These are phyloP conservation scores for Dendryphion nanum DNA, from an alignment of 2,329 filamentous ascomycete species.

Conservation along the genomic window DNA sequence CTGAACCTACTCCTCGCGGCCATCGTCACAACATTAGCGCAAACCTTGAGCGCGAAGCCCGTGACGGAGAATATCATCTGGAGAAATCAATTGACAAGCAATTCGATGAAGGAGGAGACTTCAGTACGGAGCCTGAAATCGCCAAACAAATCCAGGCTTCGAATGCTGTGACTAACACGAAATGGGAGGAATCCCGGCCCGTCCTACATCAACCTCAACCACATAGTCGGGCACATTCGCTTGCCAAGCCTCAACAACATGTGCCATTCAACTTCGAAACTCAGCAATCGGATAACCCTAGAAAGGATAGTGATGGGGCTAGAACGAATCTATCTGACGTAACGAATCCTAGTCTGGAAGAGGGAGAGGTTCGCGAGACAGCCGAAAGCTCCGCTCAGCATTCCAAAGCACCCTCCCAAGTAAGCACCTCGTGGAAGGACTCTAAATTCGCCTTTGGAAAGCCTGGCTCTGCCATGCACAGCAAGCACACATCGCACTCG, in stretches of 20 bases:
- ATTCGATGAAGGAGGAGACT: constrained; percentile 69
- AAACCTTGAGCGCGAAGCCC: constrained; percentile 78
- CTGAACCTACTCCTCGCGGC: constrained; percentile 59
- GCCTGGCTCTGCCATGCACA: constrained; percentile 32
- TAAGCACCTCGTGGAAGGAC: constrained; percentile 37
- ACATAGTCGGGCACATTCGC: constrained; percentile 70
- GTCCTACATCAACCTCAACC: constrained; percentile 70
- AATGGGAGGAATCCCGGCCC: constrained; percentile 33
- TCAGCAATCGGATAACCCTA: constrained; percentile 26
- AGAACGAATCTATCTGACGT: constrained; percentile 40
- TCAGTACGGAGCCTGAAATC: constrained; percentile 57
- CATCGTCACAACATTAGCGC: constrained; percentile 72
- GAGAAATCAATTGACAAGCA: constrained; percentile 78
- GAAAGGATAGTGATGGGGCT: constrained; percentile 40
- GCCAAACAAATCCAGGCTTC: constrained; percentile 25
- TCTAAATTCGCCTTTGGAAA: constrained; percentile 34
- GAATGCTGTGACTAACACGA: constrained; percentile 23
- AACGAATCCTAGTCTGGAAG: constrained; percentile 39
- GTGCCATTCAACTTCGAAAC: constrained; percentile 30
- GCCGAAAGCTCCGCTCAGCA: constrained; percentile 28
- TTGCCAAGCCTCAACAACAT: constrained; percentile 60
- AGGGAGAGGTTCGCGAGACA: constrained; percentile 24
- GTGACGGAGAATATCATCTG: constrained; percentile 81
- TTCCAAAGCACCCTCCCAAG: constrained; percentile 36
- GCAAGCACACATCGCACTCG: constrained; percentile 65